Percentiles rank a stretch among this genome's conserved stretches.
Conservation (phyloP, 306 rosid species). For the Argentina anserina region DNA sequence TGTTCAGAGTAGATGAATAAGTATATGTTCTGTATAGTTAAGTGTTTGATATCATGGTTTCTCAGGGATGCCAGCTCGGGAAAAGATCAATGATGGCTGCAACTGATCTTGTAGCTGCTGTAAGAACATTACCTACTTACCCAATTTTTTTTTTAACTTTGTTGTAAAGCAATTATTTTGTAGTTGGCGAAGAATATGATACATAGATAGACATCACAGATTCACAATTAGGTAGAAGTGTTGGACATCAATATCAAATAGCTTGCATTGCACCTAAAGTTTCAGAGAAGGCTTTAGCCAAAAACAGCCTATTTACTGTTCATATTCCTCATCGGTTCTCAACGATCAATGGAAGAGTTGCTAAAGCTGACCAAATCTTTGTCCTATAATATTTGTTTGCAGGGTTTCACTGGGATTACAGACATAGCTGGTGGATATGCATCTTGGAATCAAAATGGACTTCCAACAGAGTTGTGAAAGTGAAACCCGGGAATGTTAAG, state of each 20-base stretch:
- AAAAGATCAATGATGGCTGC: conserved; percentile 85
- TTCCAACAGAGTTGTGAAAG: conserved; percentile 58
- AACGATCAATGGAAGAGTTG: background rate
- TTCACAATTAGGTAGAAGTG: conserved; percentile 25
- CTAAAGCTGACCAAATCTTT: background rate
- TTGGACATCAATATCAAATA: conserved; percentile 18
- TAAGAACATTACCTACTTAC: conserved; percentile 32
- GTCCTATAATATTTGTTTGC: background rate
- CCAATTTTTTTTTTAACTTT: conserved; percentile 1
- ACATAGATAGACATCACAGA: conserved; percentile 6
- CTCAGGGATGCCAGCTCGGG: conserved; percentile 75
- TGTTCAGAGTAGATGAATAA: background rate
- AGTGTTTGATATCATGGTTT: conserved; percentile 14
- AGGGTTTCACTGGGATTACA: conserved; percentile 76
- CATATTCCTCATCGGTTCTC: background rate
- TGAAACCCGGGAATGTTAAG: background rate
- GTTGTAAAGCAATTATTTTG: conserved; percentile 4
- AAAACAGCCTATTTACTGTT: background rate
- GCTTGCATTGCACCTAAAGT: background rate
- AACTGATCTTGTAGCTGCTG: conserved; percentile 61
- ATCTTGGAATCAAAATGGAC: conserved; percentile 73
- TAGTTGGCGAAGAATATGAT: conserved; percentile 18
- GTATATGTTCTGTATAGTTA: background rate
- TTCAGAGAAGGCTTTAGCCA: background rate
- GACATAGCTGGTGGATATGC: conserved; percentile 91